A percentile compares a stretch with the other conserved stretches of the same genome.
Evolutionary conservation across 371 early-diverging fungal genomes (phyloP).

Genomic region (Circinella umbellata): DNA sequence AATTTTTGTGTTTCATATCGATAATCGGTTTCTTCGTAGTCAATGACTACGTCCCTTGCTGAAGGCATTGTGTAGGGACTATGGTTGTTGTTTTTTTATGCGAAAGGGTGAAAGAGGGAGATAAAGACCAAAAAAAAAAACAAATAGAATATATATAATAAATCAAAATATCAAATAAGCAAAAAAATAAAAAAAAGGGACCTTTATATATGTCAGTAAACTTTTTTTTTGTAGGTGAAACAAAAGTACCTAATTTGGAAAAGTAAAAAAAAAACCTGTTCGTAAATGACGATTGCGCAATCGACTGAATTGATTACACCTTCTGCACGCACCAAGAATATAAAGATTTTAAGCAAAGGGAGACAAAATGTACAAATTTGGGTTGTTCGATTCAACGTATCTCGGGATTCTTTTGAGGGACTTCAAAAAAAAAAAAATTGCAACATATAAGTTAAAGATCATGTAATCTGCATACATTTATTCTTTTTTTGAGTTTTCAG

Average conservation of each 20-base stretch:
- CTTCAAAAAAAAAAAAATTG: background rate
- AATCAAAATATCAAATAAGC: background rate
- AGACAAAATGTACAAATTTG: background rate
- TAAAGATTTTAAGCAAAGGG: background rate
- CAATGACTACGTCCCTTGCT: conserved; percentile 36
- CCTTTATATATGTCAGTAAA: background rate
- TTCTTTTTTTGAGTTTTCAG: background rate
- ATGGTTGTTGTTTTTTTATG: background rate
- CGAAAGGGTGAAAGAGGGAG: background rate
- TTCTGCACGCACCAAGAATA: background rate
- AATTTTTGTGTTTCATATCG: conserved; percentile 29
- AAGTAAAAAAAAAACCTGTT: background rate
- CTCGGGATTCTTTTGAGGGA: too few species aligned
- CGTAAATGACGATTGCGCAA: background rate
- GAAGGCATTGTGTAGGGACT: background rate
- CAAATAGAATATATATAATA: background rate
- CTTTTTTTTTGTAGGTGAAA: conserved; percentile 1
- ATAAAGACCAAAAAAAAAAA: background rate
- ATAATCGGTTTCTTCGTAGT: conserved; percentile 34
- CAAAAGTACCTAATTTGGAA: background rate
- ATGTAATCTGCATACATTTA: conserved; percentile 1
- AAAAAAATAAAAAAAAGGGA: background rate
- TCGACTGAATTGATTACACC: conserved; percentile 1
- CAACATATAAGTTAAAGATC: background rate
- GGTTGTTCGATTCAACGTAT: background rate